Percentiles rank a stretch among this genome's conserved stretches.
Conservation (phyloP, 805 yeast genomes). For the Metschnikowia vanudenii region DNA sequence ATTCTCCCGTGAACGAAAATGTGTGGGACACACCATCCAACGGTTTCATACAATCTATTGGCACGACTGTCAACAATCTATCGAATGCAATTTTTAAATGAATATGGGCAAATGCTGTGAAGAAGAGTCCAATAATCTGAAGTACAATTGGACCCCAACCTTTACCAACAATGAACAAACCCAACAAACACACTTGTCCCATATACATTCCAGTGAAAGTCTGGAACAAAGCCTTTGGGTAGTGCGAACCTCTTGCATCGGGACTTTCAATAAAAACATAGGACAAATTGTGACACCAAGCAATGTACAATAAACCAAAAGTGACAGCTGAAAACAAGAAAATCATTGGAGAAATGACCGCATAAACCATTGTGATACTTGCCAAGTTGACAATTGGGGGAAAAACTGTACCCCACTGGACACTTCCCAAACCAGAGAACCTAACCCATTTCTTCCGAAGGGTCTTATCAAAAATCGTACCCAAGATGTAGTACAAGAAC, state of each 20-base stretch:
- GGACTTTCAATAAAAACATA: constrained; percentile 67
- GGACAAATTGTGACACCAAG: constrained; percentile 73
- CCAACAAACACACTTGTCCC: constrained; percentile 83
- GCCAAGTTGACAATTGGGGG: constrained; percentile 75
- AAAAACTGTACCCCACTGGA: constrained; percentile 73
- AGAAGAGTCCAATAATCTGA: constrained; percentile 60
- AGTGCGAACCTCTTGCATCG: constrained; percentile 78
- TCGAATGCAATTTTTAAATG: constrained; percentile 63
- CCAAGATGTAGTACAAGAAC: constrained; percentile 57
- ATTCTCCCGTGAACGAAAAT: constrained; percentile 45
- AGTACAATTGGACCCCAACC: constrained; percentile 93
- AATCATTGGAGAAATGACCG: constrained; percentile 80
- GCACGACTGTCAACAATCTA: constrained; percentile 54
- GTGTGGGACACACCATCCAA: constrained; percentile 69
- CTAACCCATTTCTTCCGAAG: constrained; percentile 67
- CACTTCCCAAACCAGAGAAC: constrained; percentile 50
- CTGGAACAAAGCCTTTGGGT: constrained; percentile 87
- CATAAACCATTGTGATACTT: constrained; percentile 63
- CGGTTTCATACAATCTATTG: constrained; percentile 74
- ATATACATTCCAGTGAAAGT: constrained; percentile 84
- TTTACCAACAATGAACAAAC: constrained; percentile 84
- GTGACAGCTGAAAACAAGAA: constrained; percentile 70
- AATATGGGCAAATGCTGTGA: constrained; percentile 68
- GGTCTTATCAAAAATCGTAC: constrained; percentile 57
- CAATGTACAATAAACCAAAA: constrained; percentile 69